phyloP scores from a whole-genome alignment of 306 rosid genomes.

The Cucumis sativus region DNA sequence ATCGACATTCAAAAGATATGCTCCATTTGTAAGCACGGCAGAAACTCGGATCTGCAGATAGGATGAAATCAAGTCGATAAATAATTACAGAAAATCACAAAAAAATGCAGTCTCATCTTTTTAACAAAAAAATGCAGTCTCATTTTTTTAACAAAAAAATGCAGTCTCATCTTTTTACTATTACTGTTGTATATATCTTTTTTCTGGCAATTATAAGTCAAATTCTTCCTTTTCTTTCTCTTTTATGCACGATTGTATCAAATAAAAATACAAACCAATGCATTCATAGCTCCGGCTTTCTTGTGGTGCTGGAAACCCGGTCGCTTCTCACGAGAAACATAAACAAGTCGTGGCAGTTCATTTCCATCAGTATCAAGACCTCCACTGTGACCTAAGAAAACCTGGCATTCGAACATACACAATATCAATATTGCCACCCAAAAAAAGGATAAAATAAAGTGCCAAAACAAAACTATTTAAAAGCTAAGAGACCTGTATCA shows the following conservation, averaged over 20 bases:
- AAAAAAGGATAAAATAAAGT: neutral
- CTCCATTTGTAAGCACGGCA: constrained; percentile 95
- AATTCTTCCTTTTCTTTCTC: neutral
- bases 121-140: neutral
- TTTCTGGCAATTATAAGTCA: neutral
- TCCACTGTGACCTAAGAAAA: constrained; percentile 96
- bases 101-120: neutral
- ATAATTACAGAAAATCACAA: neutral
- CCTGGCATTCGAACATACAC: constrained; percentile 40
- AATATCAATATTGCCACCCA: constrained; percentile 10
- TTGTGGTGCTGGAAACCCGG: constrained; percentile 99
- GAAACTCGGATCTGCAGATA: constrained; percentile 86
- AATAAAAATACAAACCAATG: constrained; percentile 54
- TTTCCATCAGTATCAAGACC: constrained; percentile 98
- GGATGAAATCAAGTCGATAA: constrained; percentile 9
- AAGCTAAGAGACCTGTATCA: constrained; percentile 62
- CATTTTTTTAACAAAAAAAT: neutral
- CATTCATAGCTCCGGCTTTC: constrained; percentile 99
- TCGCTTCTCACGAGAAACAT: constrained; percentile 99
- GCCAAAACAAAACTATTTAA: neutral
- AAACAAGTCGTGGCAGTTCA: constrained; percentile 98
- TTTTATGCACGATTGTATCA: neutral
- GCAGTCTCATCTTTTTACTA: neutral
- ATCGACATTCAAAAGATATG: constrained; percentile 87
- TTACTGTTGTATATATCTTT: neutral